Evolutionary conservation across 2,329 filamentous ascomycete genomes (phyloP), one percentile per base, ranked within the genome.

Genomic region (Aspergillus luchuensis): DNA sequence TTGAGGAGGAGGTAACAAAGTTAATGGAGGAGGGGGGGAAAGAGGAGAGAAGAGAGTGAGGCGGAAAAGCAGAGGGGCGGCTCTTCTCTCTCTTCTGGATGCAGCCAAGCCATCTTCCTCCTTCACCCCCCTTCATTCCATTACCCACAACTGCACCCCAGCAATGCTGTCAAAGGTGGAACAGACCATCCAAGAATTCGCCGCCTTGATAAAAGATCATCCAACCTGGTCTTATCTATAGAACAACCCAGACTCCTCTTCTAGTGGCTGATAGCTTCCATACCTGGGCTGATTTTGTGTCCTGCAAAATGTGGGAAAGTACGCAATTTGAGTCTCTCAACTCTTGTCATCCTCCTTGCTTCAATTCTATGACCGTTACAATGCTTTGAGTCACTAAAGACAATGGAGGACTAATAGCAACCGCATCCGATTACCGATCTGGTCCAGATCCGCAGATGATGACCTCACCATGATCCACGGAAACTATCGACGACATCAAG

Each of bases 381-480:
- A 50, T 30, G 17, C 10, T 15, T 30, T 30, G 8, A 33, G 28
- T 50, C 47, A 19, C 23, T n/a, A 8, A n/a, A n/a, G 15, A 25
- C 25, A 30, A 49, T 30, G 23, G 47, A 15, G 47, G 11, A 15
- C 33, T 13, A 36, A 15, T 36, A 36, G 30, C 2, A 36, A 30
- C n/a, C 25, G 47, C 23, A 50, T 30, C n/a, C 47, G 47, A 28
- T 50, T n/a, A 19, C 47, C 21, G 45, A 28, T 21, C 15, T 4
- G 52, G 28, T 19, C 52, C 21, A 28, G n/a, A 23, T 17, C 23
- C 38, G n/a, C 25, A 55, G 53, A 56, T 56, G 53, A 56, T 56
- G 53, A 56, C 53, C 28, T 56, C 53, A 56, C 41, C 23, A 56
- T 47, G 53, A 30, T 56, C 41, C 39, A 17, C 53, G 41, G 41